Conservation (phyloP, 495 filamentous ascomycete species). For the Neurospora sp. region DNA sequence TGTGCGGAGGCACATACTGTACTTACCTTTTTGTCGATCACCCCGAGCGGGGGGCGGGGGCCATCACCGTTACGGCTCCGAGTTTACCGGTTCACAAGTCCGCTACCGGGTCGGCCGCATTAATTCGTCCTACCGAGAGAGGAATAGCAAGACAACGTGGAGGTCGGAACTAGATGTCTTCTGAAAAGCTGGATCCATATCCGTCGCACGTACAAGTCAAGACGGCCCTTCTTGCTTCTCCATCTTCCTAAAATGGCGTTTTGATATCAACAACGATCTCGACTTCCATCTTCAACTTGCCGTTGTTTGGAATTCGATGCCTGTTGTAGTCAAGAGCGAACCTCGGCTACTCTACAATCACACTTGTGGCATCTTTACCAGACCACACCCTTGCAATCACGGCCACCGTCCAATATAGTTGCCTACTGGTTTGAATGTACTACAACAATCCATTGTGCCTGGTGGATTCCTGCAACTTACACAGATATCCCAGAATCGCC, state of each 20-base stretch:
- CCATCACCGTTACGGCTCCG: not conserved
- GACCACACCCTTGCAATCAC: not conserved
- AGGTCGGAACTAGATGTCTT: not conserved
- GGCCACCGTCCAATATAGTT: not conserved
- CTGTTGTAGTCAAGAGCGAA: not conserved
- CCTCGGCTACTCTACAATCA: not conserved
- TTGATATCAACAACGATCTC: not conserved
- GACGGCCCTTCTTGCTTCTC: not conserved
- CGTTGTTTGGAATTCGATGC: not conserved
- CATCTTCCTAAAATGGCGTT: not conserved
- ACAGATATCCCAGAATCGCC: not conserved
- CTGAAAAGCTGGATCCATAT: not conserved
- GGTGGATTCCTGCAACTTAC: not conserved
- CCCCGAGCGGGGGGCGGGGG: not conserved
- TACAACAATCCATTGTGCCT: not conserved
- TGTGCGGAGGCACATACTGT: not conserved
- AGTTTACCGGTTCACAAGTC: not conserved
- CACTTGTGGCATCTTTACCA: not conserved
- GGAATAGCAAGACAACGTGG: not conserved
- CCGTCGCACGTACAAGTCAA: not conserved
- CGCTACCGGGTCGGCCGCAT: not conserved
- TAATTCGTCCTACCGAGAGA: not conserved
- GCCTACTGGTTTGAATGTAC: not conserved
- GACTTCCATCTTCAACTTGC: not conserved
- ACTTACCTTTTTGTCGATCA: not conserved